phyloP scores from a whole-genome alignment of 2,329 filamentous ascomycete species.

The Xylaria sp. region DNA sequence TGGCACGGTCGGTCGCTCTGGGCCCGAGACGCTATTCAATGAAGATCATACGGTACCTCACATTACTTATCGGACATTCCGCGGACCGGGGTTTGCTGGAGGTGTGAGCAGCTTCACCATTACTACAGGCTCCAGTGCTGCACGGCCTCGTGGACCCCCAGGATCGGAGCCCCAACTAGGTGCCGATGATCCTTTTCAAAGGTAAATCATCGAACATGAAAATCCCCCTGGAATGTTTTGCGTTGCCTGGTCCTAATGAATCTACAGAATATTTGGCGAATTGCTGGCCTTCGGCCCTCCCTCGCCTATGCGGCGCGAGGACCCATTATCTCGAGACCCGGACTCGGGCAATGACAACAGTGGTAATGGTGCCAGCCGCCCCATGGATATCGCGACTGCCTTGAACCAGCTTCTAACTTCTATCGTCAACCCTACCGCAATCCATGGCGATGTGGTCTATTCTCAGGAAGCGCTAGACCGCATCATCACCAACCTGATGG shows the following conservation, averaged over 20 bases:
- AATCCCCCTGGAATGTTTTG: neutral
- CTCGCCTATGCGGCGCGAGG: constrained; percentile 45
- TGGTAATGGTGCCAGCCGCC: constrained; percentile 34
- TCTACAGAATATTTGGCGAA: constrained; percentile 58
- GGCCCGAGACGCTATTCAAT: constrained; percentile 42
- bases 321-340: constrained; percentile 33
- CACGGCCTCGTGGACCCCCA: constrained; percentile 33
- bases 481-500: constrained; percentile 89
- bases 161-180: constrained; percentile 35
- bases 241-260: constrained; percentile 47
- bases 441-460: constrained; percentile 84
- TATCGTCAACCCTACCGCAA: constrained; percentile 62
- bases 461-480: constrained; percentile 90
- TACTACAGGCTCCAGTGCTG: constrained; percentile 52
- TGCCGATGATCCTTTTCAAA: constrained; percentile 57
- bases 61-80: constrained; percentile 50
- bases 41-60: constrained; percentile 34
- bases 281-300: constrained; percentile 55
- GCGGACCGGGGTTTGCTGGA: constrained; percentile 49
- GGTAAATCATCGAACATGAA: constrained; percentile 52
- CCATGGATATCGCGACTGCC: constrained; percentile 50
- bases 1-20: constrained; percentile 40
- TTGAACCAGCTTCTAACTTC: constrained; percentile 64
- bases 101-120: constrained; percentile 62
- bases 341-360: constrained; percentile 38